Base-by-base conservation (phyloP, 345 rosid species). In the Dipteronia sinensis region DNA sequence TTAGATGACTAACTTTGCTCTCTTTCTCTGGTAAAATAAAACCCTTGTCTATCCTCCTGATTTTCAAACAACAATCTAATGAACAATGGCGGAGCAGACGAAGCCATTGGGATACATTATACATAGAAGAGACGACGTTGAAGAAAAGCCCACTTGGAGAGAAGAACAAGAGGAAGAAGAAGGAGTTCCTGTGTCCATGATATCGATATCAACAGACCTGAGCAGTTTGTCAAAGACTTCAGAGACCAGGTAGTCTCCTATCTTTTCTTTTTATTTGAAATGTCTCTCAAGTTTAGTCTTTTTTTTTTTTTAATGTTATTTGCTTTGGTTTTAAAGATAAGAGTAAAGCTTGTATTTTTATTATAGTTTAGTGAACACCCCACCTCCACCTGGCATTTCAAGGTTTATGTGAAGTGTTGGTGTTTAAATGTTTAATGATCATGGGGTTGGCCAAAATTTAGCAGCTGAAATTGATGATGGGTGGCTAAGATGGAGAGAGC, bases 121-220 rank as follows among this genome's bases (percentile, higher is more conserved):
- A 27, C 1, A 80, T 96, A 75, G 89, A 93, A 0, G 98, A 94
- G 87, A 85, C 86, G 51, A 77, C 94, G 70, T 75, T 96, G 85
- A 44, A 86, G 94, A 86, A 96, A 87, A 76, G 83, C 83, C 63
- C 98, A 96, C 74, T 78, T 92, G 69, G 94, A 96, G 86, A 82
- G 23, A 81, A n/a, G n/a, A n/a, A n/a, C n/a, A n/a, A n/a, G n/a
- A n/a, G n/a, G n/a, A n/a, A n/a, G n/a, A n/a, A n/a, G n/a, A n/a
- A 82, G 76, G 88, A 87, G 34, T 31, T 31, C 34, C 34, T 31
- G 34, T 74, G 78, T 90, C 17, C 82, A 87, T 31, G 94, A 94
- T 74, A n/a, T n/a, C n/a, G n/a, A n/a, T n/a, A 89, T 96, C 82
- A 92, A 90, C 81, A 85, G 92, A 58, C 94, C 99, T 0, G 97